Evolutionary conservation across 106 monocot species (phyloP).

Genomic region (Dendrobium chrysotoxum): DNA sequence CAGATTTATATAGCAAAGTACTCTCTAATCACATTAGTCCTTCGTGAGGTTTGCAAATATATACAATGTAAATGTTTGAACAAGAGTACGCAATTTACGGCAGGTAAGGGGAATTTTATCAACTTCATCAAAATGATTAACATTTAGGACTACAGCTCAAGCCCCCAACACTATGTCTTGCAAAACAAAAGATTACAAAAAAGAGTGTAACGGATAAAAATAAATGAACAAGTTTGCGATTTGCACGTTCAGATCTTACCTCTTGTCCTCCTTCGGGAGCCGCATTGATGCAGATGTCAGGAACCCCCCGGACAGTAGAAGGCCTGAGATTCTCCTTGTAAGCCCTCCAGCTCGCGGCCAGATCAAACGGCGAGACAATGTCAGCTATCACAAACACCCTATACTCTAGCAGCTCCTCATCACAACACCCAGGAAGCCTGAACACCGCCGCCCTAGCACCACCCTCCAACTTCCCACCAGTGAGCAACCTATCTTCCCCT

Average conservation of each 20-base stretch:
- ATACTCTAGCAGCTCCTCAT: conserved; percentile 36
- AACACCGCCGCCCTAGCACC: conserved; percentile 47
- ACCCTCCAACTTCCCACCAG: conserved; percentile 44
- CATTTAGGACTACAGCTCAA: no score
- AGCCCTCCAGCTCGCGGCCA: conserved; percentile 87
- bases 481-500: conserved; percentile 50
- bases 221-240: background rate
- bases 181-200: no score
- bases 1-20: no score
- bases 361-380: conserved; percentile 76
- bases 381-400: conserved; percentile 48
- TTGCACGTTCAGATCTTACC: conserved; percentile 21
- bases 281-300: conserved; percentile 56
- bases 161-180: no score
- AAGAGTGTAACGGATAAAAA: background rate
- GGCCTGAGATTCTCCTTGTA: conserved; percentile 68
- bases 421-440: conserved; percentile 9
- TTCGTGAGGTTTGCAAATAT: no score
- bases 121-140: no score
- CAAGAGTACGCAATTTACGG: no score
- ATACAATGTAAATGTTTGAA: no score
- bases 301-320: conserved; percentile 72
- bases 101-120: no score
- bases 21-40: no score
- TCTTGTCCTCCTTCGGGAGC: conserved; percentile 24